These are phyloP conservation scores for Torulaspora globosa DNA, from an alignment of 1,139 yeast species.

Conservation along the genomic window DNA sequence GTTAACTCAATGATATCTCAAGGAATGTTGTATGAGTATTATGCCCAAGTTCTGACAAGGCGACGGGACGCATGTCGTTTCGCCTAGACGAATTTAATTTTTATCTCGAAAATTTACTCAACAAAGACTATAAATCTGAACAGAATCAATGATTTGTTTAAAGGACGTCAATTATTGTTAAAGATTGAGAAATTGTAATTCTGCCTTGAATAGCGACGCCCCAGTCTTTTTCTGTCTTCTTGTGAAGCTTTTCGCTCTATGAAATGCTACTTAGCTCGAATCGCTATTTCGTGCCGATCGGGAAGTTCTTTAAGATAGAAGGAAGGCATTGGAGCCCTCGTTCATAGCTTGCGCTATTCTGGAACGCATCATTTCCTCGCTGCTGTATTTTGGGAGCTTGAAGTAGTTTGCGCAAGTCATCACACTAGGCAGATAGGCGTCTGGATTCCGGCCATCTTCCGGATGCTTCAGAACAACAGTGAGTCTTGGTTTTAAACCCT, in stretches of 20 bases:
- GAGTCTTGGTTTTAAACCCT: constrained; percentile 71
- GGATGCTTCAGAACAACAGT: constrained; percentile 83
- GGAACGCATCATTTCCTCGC: constrained; percentile 53
- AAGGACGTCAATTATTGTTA: background rate
- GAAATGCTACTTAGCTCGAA: background rate
- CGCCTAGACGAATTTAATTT: constrained; percentile 3
- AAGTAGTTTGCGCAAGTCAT: constrained; percentile 98
- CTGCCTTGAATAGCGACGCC: background rate
- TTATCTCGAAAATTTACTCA: constrained; percentile 1
- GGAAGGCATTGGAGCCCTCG: constrained; percentile 89
- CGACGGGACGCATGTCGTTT: constrained; percentile 3
- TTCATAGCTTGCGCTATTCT: constrained; percentile 65
- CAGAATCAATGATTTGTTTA: background rate
- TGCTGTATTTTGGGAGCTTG: constrained; percentile 78
- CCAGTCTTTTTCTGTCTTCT: background rate
- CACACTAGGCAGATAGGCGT: constrained; percentile 89
- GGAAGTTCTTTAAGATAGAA: constrained; percentile 50
- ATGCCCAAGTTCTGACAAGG: background rate
- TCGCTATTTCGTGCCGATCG: no score
- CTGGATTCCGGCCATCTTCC: constrained; percentile 64
- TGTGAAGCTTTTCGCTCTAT: background rate
- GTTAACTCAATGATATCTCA: background rate
- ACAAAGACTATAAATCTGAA: background rate
- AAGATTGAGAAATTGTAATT: background rate
- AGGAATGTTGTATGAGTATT: background rate